Percentiles rank a stretch among this genome's conserved stretches.
Evolutionary conservation across 2,329 filamentous ascomycete genomes (phyloP).

Genomic region (Leptodontidium sp.): DNA sequence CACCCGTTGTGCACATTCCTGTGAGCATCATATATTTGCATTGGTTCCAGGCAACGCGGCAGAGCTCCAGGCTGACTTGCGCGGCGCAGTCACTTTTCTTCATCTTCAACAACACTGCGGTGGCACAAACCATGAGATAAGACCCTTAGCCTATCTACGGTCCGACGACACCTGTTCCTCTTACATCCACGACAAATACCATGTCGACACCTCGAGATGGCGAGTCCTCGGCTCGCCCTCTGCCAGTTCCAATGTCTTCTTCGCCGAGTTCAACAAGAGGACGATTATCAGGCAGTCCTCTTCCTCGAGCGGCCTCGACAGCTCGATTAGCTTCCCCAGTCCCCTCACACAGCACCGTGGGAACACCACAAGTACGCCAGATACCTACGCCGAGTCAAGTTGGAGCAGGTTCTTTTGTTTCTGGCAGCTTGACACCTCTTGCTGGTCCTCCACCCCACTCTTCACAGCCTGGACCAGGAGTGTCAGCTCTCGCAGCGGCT

Average conservation of each 20-base stretch:
- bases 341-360: slow-evolving; percentile 51
- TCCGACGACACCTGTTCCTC: slow-evolving; percentile 25
- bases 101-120: slow-evolving; percentile 7
- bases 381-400: slow-evolving; percentile 56
- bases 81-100: slow-evolving; percentile 16
- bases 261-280: slow-evolving; percentile 56
- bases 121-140: slow-evolving; percentile 31
- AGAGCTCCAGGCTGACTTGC: slow-evolving; percentile 22
- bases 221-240: slow-evolving; percentile 46
- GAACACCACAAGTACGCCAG: slow-evolving; percentile 58
- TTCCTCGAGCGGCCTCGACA: slow-evolving; percentile 66
- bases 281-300: slow-evolving; percentile 52
- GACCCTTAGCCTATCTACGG: slow-evolving; percentile 17
- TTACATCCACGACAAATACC: slow-evolving; percentile 12
- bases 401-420: slow-evolving; percentile 41
- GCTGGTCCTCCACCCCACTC: slow-evolving; percentile 64
- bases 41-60: neutral
- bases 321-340: slow-evolving; percentile 68
- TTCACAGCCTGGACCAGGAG: slow-evolving; percentile 77
- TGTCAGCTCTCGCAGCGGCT: slow-evolving; percentile 89
- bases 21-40: slow-evolving; percentile 11
- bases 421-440: slow-evolving; percentile 66
- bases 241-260: slow-evolving; percentile 53
- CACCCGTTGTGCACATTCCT: neutral
- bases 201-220: slow-evolving; percentile 48